Base-by-base conservation (phyloP, 345 rosid genomes). In the Brassica juncea region DNA sequence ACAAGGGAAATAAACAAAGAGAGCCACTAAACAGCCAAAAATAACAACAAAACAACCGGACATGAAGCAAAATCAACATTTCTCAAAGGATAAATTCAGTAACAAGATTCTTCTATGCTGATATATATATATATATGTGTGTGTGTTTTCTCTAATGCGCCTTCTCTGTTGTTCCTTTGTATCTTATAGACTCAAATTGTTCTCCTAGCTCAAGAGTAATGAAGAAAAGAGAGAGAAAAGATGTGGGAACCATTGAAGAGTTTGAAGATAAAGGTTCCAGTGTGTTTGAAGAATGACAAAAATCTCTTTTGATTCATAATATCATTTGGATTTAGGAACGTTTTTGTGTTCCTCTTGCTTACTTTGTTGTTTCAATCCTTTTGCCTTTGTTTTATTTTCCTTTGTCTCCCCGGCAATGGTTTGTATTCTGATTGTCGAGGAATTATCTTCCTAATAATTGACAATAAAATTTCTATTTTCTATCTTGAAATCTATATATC, bases 181-280 rank as follows among this genome's bases (percentile, higher is more conserved):
- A 44, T 49, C 15, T 84, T 82, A 11, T 86, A 93, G 97, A 97
- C 98, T 19, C 89, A 89, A 23, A 85, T 90, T 9, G 98, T 93
- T 79, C 97, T 97, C 57, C 74, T 88, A 44, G 72, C 81, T 64
- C 32, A 65, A 19, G 81, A 78, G 10, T 71, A 72, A 23, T 77
- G 60, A 64, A 63, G 59, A 25, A 23, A 23, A 77, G 52, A 16
- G 14, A 16, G 28, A 68, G 21, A 67, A 25, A 37, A 14, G 25
- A 23, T 16, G 14, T 39, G 47, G 34, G 73, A 79, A 37, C 77
- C 76, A 78, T n/a, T 66, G 14, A 34, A 70, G 72, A 65, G 67
- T 0, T 64, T 78, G 72, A 71, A 71, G 66, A 52, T 6, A 59
- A 70, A 28, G 60, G 61, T 78, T 66, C 72, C 61, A 0, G 30